Evolutionary conservation across 129 eudicot genomes (phyloP).

Genomic region (Lonicera japonica): DNA sequence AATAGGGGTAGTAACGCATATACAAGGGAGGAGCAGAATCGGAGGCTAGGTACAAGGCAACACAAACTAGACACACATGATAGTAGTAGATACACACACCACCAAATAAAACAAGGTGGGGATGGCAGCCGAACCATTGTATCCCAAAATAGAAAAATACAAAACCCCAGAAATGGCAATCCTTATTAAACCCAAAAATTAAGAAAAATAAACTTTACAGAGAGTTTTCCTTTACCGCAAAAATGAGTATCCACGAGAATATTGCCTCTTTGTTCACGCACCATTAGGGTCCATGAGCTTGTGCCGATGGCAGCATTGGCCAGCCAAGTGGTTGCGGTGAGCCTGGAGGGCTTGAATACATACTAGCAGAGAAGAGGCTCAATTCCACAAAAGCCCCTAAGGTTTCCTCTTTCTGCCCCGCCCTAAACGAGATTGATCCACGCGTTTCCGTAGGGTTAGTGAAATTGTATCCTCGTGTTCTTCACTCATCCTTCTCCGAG

Average conservation of each 20-base stretch:
- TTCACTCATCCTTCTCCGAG: conserved; percentile 42
- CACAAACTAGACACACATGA: not conserved
- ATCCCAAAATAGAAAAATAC: conserved; percentile 18
- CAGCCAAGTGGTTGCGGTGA: conserved; percentile 61
- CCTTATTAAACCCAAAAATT: conserved; percentile 25
- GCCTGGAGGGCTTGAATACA: conserved; percentile 48
- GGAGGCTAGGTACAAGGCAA: conserved; percentile 15
- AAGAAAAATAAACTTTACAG: conserved; percentile 26
- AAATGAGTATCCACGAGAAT: conserved; percentile 31
- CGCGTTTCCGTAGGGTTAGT: conserved; percentile 52
- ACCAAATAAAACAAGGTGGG: conserved; percentile 31
- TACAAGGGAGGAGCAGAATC: no score
- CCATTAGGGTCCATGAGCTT: conserved; percentile 9
- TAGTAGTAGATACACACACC: conserved; percentile 19
- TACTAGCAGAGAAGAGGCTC: conserved; percentile 64
- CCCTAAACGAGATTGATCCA: conserved; percentile 73
- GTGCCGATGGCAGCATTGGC: conserved; percentile 48
- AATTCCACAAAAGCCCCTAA: conserved; percentile 58
- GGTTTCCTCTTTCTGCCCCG: conserved; percentile 52
- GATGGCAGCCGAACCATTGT: conserved; percentile 27
- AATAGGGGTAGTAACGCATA: no score
- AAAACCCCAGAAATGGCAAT: conserved; percentile 33
- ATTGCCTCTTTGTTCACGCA: not conserved
- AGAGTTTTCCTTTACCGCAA: conserved; percentile 44
- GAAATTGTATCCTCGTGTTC: conserved; percentile 55